phyloP scores from a whole-genome alignment of 352 stramenopile genomes.

The Thraustochytrium striatum region DNA sequence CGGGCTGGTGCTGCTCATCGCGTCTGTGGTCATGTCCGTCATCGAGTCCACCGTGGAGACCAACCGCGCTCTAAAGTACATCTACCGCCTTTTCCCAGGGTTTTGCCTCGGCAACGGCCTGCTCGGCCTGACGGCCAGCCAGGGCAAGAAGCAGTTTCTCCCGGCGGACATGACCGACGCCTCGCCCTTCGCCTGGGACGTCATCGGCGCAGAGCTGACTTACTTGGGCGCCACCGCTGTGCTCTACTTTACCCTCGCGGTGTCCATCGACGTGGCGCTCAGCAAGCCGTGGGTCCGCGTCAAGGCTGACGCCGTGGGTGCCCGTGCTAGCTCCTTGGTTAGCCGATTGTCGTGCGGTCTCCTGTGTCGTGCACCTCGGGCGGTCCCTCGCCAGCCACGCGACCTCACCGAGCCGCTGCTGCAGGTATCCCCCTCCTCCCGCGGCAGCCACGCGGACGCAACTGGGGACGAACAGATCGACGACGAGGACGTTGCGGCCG shows the following conservation, averaged over 20 bases:
- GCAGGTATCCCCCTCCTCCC: background rate
- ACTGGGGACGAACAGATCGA: background rate
- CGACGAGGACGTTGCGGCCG: conserved; percentile 47
- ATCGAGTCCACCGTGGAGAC: conserved; percentile 53
- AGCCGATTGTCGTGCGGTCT: no score
- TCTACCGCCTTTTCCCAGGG: conserved; percentile 69
- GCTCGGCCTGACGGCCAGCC: conserved; percentile 54
- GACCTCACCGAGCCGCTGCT: background rate
- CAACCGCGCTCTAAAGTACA: conserved; percentile 64
- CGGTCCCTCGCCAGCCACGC: background rate
- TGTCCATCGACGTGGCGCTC: conserved; percentile 49
- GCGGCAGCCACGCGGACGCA: background rate
- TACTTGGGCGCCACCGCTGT: conserved; percentile 37
- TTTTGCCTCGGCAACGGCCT: conserved; percentile 63
- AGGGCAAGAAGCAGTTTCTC: conserved; percentile 6
- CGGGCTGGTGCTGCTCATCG: conserved; percentile 58
- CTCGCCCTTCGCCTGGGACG: conserved; percentile 50
- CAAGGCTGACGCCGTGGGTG: conserved; percentile 4
- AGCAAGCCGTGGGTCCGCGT: conserved; percentile 17
- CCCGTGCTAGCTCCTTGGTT: no score
- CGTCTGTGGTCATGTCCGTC: conserved; percentile 59
- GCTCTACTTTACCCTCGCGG: conserved; percentile 49
- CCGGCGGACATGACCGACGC: background rate
- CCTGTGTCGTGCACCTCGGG: no score
- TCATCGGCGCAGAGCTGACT: conserved; percentile 48